Evolutionary conservation across 768 basidiomycete species (phyloP), one percentile per base, ranked within the genome.

Genomic region (Asterophora lycoperdoides): DNA sequence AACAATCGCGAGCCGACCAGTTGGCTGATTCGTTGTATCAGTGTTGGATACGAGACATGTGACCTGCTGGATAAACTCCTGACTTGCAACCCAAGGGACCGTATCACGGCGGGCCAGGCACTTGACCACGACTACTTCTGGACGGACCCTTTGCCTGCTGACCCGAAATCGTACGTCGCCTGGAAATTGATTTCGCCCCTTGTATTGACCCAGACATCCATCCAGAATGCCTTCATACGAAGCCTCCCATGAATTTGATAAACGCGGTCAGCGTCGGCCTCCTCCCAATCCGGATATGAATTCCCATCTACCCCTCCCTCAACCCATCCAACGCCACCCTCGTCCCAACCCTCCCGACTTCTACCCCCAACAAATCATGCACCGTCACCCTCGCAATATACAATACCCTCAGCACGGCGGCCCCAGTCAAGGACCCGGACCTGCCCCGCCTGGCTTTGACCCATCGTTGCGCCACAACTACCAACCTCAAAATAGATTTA

Each of bases 81-180:
- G 20, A 81, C 75, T 0, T 85, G 92, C 57, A 89, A 97, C 63
- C 95, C 95, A 2, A 74, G 76, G 52, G 79, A 87, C 48, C 78
- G 95, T 15, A 77, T 93, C 34, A 93, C 93, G 1, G 95, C 95
- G 8, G 67, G 79, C 2, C 77, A 91, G 49, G 94, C 94, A 0
- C 76, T 97, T 44, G 86, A 93, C 57, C 93, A 97, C 62, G 84
- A 89, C 15, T 98, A 93, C 71, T 96, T 98, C 66, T 96, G 91
- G 90, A 84, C 83, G 0, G 84, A 89, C 54, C 94, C 95, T 0
- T 59, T 92, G 32, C 89, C 93, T 30, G 88, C 88, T 17, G 87
- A 90, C 68, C 89, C 88, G 1, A 87, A 84, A 64, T 78, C 79
- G 89, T 89, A 59, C 49, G 81, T 70, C 7, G 7, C 26, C 54